phyloP scores from a whole-genome alignment of 257 asterid species.

The Plectranthus barbatus region DNA sequence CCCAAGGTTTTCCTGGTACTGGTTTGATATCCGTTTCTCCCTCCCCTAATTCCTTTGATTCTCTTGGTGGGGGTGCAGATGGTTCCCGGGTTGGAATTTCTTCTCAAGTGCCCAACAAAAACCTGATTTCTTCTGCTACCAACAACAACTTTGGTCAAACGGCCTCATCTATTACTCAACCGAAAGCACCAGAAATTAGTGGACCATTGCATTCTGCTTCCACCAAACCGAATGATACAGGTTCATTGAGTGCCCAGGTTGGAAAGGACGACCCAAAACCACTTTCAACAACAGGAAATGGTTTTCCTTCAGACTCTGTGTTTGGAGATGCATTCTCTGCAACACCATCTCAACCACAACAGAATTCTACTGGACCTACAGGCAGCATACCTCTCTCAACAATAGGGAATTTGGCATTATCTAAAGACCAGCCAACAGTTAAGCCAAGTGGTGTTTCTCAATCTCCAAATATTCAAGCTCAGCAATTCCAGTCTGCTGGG shows the following conservation, averaged over 20 bases:
- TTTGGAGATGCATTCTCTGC: constrained; percentile 65
- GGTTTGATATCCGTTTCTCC: constrained; percentile 29
- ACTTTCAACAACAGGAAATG: constrained; percentile 51
- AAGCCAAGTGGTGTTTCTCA: constrained; percentile 35
- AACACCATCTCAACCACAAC: constrained; percentile 37
- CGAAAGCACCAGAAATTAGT: constrained; percentile 32
- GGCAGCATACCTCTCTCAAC: constrained; percentile 37
- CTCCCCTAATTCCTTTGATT: constrained; percentile 34
- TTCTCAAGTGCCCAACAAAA: constrained; percentile 47
- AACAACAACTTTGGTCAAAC: constrained; percentile 35
- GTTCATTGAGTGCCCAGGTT: constrained; percentile 29
- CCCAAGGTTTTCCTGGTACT: constrained; percentile 48
- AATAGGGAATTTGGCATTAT: constrained; percentile 28
- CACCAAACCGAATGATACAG: constrained; percentile 32
- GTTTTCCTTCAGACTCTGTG: constrained; percentile 39
- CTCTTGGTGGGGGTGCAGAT: constrained; percentile 35
- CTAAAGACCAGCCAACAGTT: constrained; percentile 37
- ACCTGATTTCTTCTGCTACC: constrained; percentile 33
- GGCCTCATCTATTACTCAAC: constrained; percentile 33
- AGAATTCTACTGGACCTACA: constrained; percentile 27
- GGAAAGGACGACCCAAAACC: constrained; percentile 37
- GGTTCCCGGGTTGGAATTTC: constrained; percentile 32
- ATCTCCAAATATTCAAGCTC: constrained; percentile 38
- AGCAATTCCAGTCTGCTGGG: constrained; percentile 37
- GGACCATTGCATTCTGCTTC: constrained; percentile 40